A percentile compares a stretch with the other conserved stretches of the same genome.
Conservation (phyloP, 306 rosid species). For the Ormosia emarginata region DNA sequence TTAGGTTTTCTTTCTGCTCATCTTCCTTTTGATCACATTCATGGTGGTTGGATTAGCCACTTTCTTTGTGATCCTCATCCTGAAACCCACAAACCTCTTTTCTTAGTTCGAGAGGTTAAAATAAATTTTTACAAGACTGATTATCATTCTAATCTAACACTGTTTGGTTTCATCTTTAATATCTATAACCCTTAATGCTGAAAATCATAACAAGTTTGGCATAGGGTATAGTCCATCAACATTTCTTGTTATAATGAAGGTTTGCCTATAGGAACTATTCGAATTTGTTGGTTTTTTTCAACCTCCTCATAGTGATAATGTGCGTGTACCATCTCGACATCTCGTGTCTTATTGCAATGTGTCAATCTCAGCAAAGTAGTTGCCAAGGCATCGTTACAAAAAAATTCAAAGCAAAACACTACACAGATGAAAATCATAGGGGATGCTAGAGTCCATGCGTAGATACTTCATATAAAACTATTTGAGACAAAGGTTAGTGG, state of each 20-base stretch:
- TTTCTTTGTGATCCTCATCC: conserved; percentile 20
- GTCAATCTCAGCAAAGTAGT: conserved; percentile 32
- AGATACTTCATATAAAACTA: conserved; percentile 23
- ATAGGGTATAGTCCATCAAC: conserved; percentile 35
- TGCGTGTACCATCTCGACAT: conserved; percentile 4
- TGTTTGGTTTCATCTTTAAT: conserved; percentile 41
- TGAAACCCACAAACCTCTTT: conserved; percentile 41
- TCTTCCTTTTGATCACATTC: conserved; percentile 25
- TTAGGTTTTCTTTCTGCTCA: conserved; percentile 30
- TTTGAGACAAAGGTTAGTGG: conserved; percentile 42
- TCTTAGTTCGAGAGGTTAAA: conserved; percentile 20
- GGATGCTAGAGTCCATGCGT: conserved; percentile 41
- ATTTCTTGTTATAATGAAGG: conserved; percentile 33
- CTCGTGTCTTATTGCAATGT: conserved; percentile 31
- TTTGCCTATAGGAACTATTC: conserved; percentile 34
- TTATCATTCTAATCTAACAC: conserved; percentile 11
- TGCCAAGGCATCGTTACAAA: conserved; percentile 22
- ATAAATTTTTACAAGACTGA: conserved; percentile 28
- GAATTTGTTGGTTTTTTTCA: conserved; percentile 47
- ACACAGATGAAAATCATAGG: conserved; percentile 36
- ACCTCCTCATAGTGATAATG: conserved; percentile 38
- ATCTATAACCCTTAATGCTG: conserved; percentile 39
- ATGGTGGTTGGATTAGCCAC: conserved; percentile 24
- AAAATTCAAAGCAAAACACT: conserved; percentile 6
- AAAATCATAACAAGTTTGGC: conserved; percentile 46